Evolutionary conservation across 441 rosid species (phyloP).

Genomic region (Arabidopsis lyrata): DNA sequence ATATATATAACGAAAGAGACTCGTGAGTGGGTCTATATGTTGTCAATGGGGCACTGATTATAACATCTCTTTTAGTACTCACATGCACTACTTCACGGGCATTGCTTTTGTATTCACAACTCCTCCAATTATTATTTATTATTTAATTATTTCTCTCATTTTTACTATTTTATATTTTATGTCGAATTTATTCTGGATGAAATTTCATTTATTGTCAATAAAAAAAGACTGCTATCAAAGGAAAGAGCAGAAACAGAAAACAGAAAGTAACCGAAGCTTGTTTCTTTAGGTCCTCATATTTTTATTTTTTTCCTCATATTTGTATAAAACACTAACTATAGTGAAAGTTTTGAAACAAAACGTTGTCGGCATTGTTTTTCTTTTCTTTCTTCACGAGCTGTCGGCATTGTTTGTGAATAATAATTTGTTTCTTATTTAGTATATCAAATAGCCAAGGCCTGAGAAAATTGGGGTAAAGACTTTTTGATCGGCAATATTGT

Average conservation of each 20-base stretch:
- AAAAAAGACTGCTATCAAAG: constrained; percentile 9
- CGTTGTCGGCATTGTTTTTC: constrained; percentile 33
- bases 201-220: constrained; percentile 21
- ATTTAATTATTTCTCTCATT: not conserved
- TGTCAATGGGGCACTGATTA: constrained; percentile 71
- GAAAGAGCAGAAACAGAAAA: constrained; percentile 42
- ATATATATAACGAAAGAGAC: constrained; percentile 55
- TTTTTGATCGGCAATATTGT: constrained; percentile 1
- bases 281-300: constrained; percentile 36
- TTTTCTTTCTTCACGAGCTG: constrained; percentile 28
- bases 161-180: not conserved
- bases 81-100: constrained; percentile 98
- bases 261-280: constrained; percentile 42
- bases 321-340: constrained; percentile 8
- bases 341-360: constrained; percentile 24
- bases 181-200: constrained; percentile 5
- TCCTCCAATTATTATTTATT: constrained; percentile 30
- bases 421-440: not conserved
- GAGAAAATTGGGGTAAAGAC: too few species aligned
- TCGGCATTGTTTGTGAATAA: constrained; percentile 35
- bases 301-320: not conserved
- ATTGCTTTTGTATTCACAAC: constrained; percentile 48
- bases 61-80: constrained; percentile 82
- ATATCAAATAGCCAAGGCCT: constrained; percentile 13
- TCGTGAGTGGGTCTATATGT: constrained; percentile 83